Evolutionary conservation across 2,329 filamentous ascomycete genomes (phyloP), one percentile per base, ranked within the genome.

Genomic region (Cytospora paraplurivora): DNA sequence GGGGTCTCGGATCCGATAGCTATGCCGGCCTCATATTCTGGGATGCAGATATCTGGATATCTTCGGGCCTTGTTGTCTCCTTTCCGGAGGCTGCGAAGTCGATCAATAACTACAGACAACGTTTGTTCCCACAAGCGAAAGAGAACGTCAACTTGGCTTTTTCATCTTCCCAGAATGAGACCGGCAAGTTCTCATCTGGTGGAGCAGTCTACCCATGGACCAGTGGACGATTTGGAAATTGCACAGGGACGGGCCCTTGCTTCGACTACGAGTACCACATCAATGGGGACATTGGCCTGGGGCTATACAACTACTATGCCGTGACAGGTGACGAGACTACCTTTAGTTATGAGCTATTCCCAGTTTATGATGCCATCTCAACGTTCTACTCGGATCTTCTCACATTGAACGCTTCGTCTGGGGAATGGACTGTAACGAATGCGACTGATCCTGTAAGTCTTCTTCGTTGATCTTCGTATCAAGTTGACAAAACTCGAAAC

Each of bases 371-470:
- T 65, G 84, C 85, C 0, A 78, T 88, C 49, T 87, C 88, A 0
- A 82, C 83, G 1, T 81, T 89, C 64, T 89, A 85, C 67, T 79
- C 81, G 0, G 80, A 90, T 64, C 66, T 90, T 0, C 73, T 91
- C 1, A 78, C 81, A 52, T 85, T 77, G 67, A 90, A 91, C 68
- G 79, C 82, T 17, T 82, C 82, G 0, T 77, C 76, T 4, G 57
- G 57, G 10, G 19, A 19, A 11, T 81, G 79, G 70, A 77, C 77
- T 1, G 76, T 79, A 51, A 83, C 76, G 15, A 89, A 92, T 67
- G 88, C 89, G 75, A 92, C 89, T 0, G 89, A 92, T 73, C 89
- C 89, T 1, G 84, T 86, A 75, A 70, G 77, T 74, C 13, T n/a
- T 10, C 54, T 13, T 27, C 34, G 33, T 21, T 32, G 10, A 3